Percentiles rank a stretch among this genome's conserved stretches.
Conservation (phyloP, 148 eudicot genomes). For the Beta vulgaris region DNA sequence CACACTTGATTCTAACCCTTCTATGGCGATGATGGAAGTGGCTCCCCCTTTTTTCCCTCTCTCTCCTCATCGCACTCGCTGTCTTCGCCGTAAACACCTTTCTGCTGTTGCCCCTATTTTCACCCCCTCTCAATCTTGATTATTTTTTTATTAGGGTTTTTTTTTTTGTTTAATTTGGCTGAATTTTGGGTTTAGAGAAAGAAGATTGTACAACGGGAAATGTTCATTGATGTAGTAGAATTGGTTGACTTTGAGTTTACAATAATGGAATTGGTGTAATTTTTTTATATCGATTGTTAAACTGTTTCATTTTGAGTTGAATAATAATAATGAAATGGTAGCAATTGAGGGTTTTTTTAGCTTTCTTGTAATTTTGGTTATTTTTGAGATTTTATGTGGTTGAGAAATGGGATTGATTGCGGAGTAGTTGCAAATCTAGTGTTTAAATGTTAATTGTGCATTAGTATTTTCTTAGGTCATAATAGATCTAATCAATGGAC, state of each 20-base stretch:
- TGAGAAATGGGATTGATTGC: no score
- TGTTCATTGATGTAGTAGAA: not conserved
- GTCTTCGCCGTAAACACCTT: slow-evolving; percentile 23
- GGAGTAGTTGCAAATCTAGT: no score
- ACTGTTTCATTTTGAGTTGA: not conserved
- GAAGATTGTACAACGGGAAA: not conserved
- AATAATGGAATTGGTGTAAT: not conserved
- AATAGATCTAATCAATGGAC: no score
- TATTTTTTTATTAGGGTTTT: not conserved
- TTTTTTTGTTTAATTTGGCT: not conserved
- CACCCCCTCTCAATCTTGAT: slow-evolving; percentile 10
- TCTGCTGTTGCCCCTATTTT: slow-evolving; percentile 21
- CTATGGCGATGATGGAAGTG: not conserved
- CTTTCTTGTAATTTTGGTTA: no score
- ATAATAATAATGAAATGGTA: not conserved
- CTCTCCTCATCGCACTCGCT: slow-evolving; percentile 12
- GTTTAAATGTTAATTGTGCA: no score
- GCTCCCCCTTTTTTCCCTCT: slow-evolving; percentile 11
- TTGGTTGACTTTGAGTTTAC: not conserved
- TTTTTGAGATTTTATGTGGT: not conserved
- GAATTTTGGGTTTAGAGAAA: not conserved
- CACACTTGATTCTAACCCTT: not conserved
- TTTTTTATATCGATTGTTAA: not conserved
- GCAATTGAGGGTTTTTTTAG: no score
- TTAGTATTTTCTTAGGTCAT: no score